A percentile compares a stretch with the other conserved stretches of the same genome.
phyloP scores from a whole-genome alignment of 371 early-diverging fungal genomes.

The Cokeromyces recurvatus region DNA sequence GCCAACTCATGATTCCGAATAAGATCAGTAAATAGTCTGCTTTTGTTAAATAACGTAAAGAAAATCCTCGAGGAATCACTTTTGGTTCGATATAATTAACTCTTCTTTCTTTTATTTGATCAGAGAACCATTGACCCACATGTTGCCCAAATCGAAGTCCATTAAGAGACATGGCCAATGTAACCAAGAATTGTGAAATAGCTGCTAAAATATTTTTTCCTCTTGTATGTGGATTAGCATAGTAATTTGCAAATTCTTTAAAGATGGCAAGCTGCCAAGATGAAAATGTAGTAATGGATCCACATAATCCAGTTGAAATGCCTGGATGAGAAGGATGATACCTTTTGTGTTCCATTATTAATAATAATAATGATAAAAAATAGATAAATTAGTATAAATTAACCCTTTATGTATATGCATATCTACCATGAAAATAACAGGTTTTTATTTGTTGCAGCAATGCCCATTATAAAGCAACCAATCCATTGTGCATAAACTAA shows the following conservation, averaged over 20 bases:
- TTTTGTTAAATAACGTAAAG: background rate
- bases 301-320: constrained; percentile 76
- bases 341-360: constrained; percentile 15
- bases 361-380: too few relatives aligned
- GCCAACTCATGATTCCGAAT: constrained; percentile 31
- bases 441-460: too few relatives aligned
- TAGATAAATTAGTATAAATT: constrained; percentile 1
- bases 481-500: constrained; percentile 66
- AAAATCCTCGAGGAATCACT: constrained; percentile 22
- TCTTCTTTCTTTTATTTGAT: background rate
- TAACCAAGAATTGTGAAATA: constrained; percentile 38
- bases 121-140: constrained; percentile 14
- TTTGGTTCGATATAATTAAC: background rate
- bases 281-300: constrained; percentile 85
- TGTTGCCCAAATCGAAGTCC: constrained; percentile 48
- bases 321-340: constrained; percentile 57
- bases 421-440: too few relatives aligned
- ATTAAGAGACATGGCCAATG: constrained; percentile 41
- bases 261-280: constrained; percentile 71
- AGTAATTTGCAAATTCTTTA: constrained; percentile 46
- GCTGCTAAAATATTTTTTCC: constrained; percentile 45
- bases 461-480: constrained; percentile 71
- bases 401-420: background rate
- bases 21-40: constrained; percentile 18
- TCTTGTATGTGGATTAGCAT: constrained; percentile 17